Conservation (phyloP, 2,329 filamentous ascomycete species). For the Conoideocrella luteorostrata region DNA sequence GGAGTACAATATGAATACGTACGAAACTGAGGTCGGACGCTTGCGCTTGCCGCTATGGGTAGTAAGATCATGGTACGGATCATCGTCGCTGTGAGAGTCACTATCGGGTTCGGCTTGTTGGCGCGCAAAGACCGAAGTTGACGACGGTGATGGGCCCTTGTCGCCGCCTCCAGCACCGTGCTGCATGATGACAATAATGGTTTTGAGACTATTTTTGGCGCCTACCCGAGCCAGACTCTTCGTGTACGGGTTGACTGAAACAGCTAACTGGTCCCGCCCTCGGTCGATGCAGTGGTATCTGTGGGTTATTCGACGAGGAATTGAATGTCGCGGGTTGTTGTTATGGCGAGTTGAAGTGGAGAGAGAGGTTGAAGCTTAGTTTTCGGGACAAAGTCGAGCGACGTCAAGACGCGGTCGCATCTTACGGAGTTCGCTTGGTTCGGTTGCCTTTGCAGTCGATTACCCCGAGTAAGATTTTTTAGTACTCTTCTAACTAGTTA, state of each 20-base stretch:
- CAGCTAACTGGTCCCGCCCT: too few relatives aligned
- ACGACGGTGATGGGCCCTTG: conserved; percentile 15
- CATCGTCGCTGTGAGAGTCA: conserved; percentile 45
- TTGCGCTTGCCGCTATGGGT: conserved; percentile 46
- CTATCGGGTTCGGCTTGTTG: conserved; percentile 37
- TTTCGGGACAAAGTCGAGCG: conserved; percentile 13
- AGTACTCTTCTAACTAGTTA: too few relatives aligned
- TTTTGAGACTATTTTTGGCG: too few relatives aligned
- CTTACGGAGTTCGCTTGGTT: too few relatives aligned
- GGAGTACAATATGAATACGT: conserved; percentile 25
- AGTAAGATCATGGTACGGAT: conserved; percentile 31
- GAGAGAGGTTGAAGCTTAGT: background rate
- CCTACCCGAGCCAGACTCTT: too few relatives aligned
- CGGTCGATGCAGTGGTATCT: too few relatives aligned
- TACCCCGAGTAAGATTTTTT: too few relatives aligned
- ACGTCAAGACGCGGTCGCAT: too few relatives aligned
- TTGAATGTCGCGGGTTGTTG: conserved; percentile 3
- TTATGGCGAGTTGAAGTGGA: conserved; percentile 2
- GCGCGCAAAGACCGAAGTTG: conserved; percentile 23
- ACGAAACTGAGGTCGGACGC: conserved; percentile 56
- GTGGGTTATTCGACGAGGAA: too few relatives aligned
- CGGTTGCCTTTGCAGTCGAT: too few relatives aligned
- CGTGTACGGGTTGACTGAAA: too few relatives aligned
- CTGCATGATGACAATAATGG: conserved; percentile 14
- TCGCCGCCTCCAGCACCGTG: conserved; percentile 11